Evolutionary conservation across 805 yeast species (phyloP), one percentile per base, ranked within the genome.

Genomic region (Blastobotrys americana): DNA sequence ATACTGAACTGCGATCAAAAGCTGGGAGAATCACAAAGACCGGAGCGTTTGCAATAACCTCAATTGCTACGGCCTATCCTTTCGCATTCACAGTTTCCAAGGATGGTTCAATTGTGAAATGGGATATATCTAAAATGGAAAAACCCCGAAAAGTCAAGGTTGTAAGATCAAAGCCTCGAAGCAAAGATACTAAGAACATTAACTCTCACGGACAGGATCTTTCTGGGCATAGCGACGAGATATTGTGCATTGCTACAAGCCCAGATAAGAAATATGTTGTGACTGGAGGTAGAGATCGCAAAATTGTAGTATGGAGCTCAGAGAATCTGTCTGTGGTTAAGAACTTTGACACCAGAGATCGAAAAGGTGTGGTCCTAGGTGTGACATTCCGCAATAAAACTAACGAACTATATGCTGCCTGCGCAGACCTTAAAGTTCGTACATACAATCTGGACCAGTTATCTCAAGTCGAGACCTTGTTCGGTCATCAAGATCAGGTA

Each of bases 401-500:
- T 3, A 93, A 84, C 65, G 93, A 87, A 62, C 69, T 93, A 48
- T 93, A 82, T 60, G 97, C 89, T 19, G 84, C 96, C 1, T 87
- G 96, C 66, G 90, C 88, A 1, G 98, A 93, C 64, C 76, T 88
- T 58, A 82, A 89, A 55, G 82, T 93, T 53, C 77, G 97, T 61
- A 84, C 95, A 0, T 93, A 77, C 62, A 82, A 89, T 51, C 73
- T 89, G 47, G 84, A 80, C 56, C 96, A 88, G 65, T 74, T 82
- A 58, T 81, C 96, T 3, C 95, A 87, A 64, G 72, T 90, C 58
- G 98, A 93, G 68, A 82, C 85, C 3, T 68, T 93, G 38, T 93
- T 86, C 61, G 98, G 98, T 2, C 98, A 93, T 65, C 97, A 93
- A 67, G 98, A 93, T 60, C 70, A 77, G 44, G 89, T 90, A 37